Percentiles rank a stretch among this genome's conserved stretches.
These are phyloP conservation scores for Diaporthe longicolla DNA, from an alignment of 2,329 filamentous ascomycete species.

Conservation along the genomic window DNA sequence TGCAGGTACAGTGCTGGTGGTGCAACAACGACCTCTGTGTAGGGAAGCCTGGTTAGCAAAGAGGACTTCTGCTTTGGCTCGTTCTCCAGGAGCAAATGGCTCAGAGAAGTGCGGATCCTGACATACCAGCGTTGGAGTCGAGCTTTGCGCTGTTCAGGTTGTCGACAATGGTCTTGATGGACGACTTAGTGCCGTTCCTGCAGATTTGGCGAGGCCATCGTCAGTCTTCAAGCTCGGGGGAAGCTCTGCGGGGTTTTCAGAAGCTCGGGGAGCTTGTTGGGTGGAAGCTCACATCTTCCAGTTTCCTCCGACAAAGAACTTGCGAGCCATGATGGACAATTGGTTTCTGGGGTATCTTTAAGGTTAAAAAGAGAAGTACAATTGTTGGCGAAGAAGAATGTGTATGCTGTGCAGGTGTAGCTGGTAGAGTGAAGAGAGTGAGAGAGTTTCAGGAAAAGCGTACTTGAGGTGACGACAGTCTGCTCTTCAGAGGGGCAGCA, in stretches of 20 bases:
- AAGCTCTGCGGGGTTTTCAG: slow-evolving; percentile 48
- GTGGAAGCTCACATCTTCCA: slow-evolving; percentile 89
- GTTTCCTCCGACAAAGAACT: slow-evolving; percentile 98
- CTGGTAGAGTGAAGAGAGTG: slow-evolving; percentile 17
- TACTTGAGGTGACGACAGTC: slow-evolving; percentile 32
- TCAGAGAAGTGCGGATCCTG: not conserved
- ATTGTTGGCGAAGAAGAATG: not conserved
- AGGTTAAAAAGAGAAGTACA: not conserved
- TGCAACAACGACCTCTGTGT: slow-evolving; percentile 90
- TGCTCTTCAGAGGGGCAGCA: slow-evolving; percentile 34
- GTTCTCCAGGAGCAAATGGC: not conserved
- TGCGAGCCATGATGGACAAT: slow-evolving; percentile 84
- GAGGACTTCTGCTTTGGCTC: not conserved
- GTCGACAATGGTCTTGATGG: slow-evolving; percentile 90
- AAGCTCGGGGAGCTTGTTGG: slow-evolving; percentile 47
- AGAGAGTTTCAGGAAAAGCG: slow-evolving; percentile 31
- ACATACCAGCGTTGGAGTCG: slow-evolving; percentile 80
- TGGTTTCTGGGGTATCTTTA: slow-evolving; percentile 44
- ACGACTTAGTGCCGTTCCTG: slow-evolving; percentile 94
- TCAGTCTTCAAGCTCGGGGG: slow-evolving; percentile 40
- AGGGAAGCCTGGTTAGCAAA: slow-evolving; percentile 29
- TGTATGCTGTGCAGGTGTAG: slow-evolving; percentile 3
- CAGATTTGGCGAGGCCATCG: slow-evolving; percentile 37
- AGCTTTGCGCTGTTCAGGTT: slow-evolving; percentile 90
- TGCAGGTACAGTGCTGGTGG: slow-evolving; percentile 93